A percentile compares a stretch with the other conserved stretches of the same genome.
Evolutionary conservation across 352 stramenopile genomes (phyloP).

Genomic region (Phytophthora megakarya): DNA sequence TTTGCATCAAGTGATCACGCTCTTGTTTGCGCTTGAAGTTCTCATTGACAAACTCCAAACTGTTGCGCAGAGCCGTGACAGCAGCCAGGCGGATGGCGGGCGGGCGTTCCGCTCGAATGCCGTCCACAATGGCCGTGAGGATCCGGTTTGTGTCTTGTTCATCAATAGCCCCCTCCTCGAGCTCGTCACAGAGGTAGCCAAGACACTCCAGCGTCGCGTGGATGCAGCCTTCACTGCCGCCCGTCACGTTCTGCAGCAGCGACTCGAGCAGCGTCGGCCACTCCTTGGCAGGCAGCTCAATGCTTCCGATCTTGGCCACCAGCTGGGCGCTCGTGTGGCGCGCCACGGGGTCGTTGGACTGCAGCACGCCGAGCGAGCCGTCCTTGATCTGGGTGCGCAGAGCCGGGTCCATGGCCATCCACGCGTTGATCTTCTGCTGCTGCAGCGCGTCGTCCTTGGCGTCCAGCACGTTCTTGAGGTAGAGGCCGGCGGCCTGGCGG

Average conservation of each 20-base stretch:
- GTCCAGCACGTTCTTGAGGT: constrained; percentile 88
- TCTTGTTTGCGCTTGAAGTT: constrained; percentile 97
- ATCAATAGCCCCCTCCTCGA: constrained; percentile 74
- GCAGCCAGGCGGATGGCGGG: constrained; percentile 92
- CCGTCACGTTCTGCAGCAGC: constrained; percentile 94
- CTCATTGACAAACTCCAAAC: constrained; percentile 93
- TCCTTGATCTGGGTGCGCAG: constrained; percentile 85
- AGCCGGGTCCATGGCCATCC: constrained; percentile 73
- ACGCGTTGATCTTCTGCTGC: constrained; percentile 78
- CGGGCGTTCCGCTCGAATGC: constrained; percentile 89
- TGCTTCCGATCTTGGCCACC: constrained; percentile 93
- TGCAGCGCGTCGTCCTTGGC: constrained; percentile 85
- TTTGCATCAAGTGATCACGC: constrained; percentile 96
- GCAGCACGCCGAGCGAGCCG: constrained; percentile 62
- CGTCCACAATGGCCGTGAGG: constrained; percentile 97
- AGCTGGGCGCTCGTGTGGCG: constrained; percentile 91
- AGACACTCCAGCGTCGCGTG: constrained; percentile 88
- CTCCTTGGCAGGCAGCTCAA: constrained; percentile 94
- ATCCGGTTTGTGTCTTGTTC: constrained; percentile 95
- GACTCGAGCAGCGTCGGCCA: constrained; percentile 94
- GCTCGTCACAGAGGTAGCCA: constrained; percentile 84
- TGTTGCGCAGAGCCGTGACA: constrained; percentile 94
- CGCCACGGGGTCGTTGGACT: constrained; percentile 65
- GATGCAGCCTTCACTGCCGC: constrained; percentile 87
- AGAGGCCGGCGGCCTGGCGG: constrained; percentile 79